Evolutionary conservation across 2,329 filamentous ascomycete species (phyloP).

Genomic region (Trichoderma sp.): DNA sequence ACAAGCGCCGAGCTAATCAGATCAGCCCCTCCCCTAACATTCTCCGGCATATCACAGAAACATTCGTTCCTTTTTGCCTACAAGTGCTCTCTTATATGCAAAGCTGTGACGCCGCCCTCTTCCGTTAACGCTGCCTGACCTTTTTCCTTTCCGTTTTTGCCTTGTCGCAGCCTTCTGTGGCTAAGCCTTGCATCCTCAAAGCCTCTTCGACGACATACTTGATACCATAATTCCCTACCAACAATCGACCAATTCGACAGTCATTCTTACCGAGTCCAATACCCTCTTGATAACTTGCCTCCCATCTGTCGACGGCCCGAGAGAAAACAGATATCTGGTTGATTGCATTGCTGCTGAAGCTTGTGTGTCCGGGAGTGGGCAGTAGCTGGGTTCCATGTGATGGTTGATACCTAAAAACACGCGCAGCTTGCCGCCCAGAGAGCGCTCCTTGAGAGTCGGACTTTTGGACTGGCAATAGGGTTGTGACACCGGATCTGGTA

Average conservation of each 20-base stretch:
- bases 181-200: conserved; percentile 37
- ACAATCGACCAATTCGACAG: conserved; percentile 26
- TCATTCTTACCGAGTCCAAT: conserved; percentile 27
- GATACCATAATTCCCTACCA: neutral
- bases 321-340: conserved; percentile 28
- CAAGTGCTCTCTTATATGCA: conserved; percentile 18
- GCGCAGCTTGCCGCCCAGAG: conserved; percentile 39
- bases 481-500: conserved; percentile 45
- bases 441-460: conserved; percentile 33
- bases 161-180: conserved; percentile 28
- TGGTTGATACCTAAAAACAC: conserved; percentile 38
- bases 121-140: conserved; percentile 23
- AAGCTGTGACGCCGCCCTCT: conserved; percentile 27
- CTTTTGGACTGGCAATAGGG: conserved; percentile 35
- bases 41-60: conserved; percentile 27
- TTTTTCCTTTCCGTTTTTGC: conserved; percentile 29
- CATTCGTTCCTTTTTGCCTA: conserved; percentile 13
- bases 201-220: neutral
- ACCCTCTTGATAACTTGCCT: conserved; percentile 28
- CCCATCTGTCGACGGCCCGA: conserved; percentile 10
- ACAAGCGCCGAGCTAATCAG: conserved; percentile 36
- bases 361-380: conserved; percentile 37
- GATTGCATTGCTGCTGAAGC: conserved; percentile 14
- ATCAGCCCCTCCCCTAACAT: conserved; percentile 34
- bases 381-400: conserved; percentile 41